Base-by-base conservation (phyloP, 2,329 filamentous ascomycete genomes). In the Stachybotrys elegans region DNA sequence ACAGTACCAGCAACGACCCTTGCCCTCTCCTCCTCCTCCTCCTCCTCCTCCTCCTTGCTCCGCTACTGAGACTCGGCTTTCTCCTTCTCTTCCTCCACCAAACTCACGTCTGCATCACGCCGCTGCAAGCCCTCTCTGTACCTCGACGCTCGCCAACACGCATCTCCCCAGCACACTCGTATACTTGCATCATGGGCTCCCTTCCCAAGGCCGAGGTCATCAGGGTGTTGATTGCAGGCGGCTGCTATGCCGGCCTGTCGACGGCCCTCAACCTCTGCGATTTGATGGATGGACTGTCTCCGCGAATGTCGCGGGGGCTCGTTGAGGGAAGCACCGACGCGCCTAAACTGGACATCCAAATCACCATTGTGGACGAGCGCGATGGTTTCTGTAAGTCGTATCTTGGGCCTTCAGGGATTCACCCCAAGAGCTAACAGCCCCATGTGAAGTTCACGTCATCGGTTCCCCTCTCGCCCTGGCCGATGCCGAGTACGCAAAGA, bases 401-500 rank as follows among this genome's bases (percentile, higher is more conserved):
- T 16, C 19, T 22, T 25, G 14, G 22, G 17, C 31, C 3, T n/a
- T 7, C 14, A 12, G n/a, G 9, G 31, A 7, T 16, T 34, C 11
- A 34, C 31, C 14, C 31, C 12, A 22, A 13, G n/a, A 4, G 19
- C 19, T 17, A 36, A 16, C 47, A 89, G n/a, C n/a, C n/a, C n/a
- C n/a, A n/a, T n/a, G n/a, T n/a, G n/a, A n/a, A n/a, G 86, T 81
- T 62, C 87, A 92, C 61, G 63, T 87, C 21, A 89, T 92, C 54
- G 86, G 86, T 40, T 81, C 83, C 0, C 88, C 88, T 1, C 73
- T 90, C 7, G 85, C 84, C 3, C 75, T 90, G 40, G 79, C 83
- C 14, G 79, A 79, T 8, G 69, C 74, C 12, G 68, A 75, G 20
- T 86, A 83, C 54, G 79, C 84, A 22, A 68, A 75, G 40, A 83